Conservation (phyloP, 768 basidiomycete genomes). For the Lentinula sp. region DNA sequence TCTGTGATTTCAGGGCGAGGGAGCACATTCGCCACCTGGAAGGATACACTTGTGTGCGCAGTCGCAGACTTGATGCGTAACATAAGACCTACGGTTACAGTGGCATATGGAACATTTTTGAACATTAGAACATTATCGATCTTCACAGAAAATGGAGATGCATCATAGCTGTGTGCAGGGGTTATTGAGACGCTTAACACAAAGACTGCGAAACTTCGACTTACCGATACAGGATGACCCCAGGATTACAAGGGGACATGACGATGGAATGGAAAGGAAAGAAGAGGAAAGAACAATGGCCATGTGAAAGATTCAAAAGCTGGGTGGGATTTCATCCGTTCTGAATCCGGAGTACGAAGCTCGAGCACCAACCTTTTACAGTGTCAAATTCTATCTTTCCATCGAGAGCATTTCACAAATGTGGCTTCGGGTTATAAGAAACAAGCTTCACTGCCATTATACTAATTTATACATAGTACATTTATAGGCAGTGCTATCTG, state of each 20-base stretch:
- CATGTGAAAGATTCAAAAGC: not conserved
- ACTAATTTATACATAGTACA: not conserved
- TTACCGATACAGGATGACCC: slow-evolving; percentile 44
- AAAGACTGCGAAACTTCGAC: slow-evolving; percentile 6
- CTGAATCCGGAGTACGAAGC: not conserved
- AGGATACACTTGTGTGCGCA: not conserved
- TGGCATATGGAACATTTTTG: slow-evolving; percentile 41
- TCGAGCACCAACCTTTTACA: too few relatives aligned
- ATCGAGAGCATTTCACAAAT: too few relatives aligned
- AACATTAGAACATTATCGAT: slow-evolving; percentile 44
- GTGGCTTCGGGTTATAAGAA: too few relatives aligned
- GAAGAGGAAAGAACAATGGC: not conserved
- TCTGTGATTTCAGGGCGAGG: slow-evolving; percentile 55
- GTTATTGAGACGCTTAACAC: not conserved
- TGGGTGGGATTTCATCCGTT: not conserved
- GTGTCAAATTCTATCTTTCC: too few relatives aligned
- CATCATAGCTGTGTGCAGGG: slow-evolving; percentile 35
- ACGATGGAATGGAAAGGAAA: not conserved
- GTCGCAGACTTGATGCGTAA: not conserved
- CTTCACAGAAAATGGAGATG: slow-evolving; percentile 46
- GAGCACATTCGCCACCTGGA: slow-evolving; percentile 41
- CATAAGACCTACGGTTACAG: slow-evolving; percentile 35
- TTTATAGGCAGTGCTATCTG: not conserved
- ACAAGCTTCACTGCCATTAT: too few relatives aligned
- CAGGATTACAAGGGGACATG: slow-evolving; percentile 6